Base-by-base conservation (phyloP, 108 stramenopile species). In the Nitzschia palea region DNA sequence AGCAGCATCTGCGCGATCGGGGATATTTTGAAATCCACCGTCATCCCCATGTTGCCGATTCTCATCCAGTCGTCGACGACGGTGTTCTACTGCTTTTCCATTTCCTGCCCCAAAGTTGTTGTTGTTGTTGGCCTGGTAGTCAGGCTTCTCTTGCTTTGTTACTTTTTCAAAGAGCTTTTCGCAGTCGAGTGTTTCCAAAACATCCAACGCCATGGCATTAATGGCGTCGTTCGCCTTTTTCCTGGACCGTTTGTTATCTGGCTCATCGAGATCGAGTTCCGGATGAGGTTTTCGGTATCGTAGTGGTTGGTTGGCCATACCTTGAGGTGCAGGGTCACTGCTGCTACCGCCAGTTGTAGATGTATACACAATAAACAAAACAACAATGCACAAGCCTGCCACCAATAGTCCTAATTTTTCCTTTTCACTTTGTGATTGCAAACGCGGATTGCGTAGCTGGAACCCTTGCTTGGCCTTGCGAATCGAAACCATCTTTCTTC, bases 201-300 rank as follows among this genome's bases (percentile, higher is more conserved):
- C 80, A 71, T 90, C 89, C 62, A 78, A 55, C 1, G 89, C 89
- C 44, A 87, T 67, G 60, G 89, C 86, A 80, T 90, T 87, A 50
- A 62, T 63, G 0, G 40, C 32, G 10, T 81, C 73, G 35, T 5
- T 42, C 15, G 23, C 40, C 40, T 60, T 60, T 43, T 37, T 37
- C 9, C 23, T n/a, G 1, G 37, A n/a, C 2, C 40, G 25, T 22
- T 40, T 18, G 15, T 40, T 43, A 20, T 34, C n/a, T 18, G 8
- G 40, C 18, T 42, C 31, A 42, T 60, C 59, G 20, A 34, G 22
- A 42, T 12, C 35, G 18, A 65, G 27, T 37, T 65, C 34, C 23
- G 52, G 51, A 36, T 53, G 65, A 1, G 50, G 34, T 31, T 65
- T 65, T 32, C 63, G 44, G 20, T 47, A 25, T 30, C 63, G 44